A percentile compares a stretch with the other conserved stretches of the same genome.
Evolutionary conservation across 73 alveolate species (phyloP).

Genomic region (Uronychia setigera): DNA sequence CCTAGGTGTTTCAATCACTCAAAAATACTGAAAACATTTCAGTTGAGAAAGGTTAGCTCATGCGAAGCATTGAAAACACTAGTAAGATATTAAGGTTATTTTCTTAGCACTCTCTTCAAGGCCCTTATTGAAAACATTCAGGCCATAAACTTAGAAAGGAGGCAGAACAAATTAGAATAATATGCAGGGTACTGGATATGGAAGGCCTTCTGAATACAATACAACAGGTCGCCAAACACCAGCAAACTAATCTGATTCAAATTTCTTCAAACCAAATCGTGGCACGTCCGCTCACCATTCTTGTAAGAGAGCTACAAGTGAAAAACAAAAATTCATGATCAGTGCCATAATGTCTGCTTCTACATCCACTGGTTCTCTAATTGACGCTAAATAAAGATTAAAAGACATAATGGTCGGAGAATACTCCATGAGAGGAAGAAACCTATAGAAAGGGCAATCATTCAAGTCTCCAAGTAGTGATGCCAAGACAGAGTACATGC

Average conservation of each 20-base stretch:
- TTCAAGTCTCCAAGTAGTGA: no score
- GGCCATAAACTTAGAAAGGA: not conserved
- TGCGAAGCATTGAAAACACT: not conserved
- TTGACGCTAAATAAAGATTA: no score
- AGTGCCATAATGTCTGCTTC: not conserved
- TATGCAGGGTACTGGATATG: not conserved
- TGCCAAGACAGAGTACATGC: no score
- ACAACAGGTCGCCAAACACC: not conserved
- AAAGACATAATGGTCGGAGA: no score
- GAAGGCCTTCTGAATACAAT: not conserved
- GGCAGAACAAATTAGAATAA: not conserved
- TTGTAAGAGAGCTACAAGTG: not conserved
- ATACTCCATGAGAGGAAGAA: no score
- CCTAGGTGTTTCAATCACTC: not conserved
- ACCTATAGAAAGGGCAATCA: no score
- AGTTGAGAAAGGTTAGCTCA: not conserved
- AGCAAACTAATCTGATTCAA: not conserved
- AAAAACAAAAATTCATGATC: not conserved
- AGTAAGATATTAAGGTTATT: not conserved
- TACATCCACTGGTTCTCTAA: not conserved
- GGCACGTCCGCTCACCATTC: not conserved
- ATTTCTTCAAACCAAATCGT: not conserved
- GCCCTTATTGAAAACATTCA: not conserved
- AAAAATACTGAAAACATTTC: not conserved
- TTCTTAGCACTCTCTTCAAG: not conserved